Base-by-base conservation (phyloP, 75 land plant species). In the Cupressus sempervirens region DNA sequence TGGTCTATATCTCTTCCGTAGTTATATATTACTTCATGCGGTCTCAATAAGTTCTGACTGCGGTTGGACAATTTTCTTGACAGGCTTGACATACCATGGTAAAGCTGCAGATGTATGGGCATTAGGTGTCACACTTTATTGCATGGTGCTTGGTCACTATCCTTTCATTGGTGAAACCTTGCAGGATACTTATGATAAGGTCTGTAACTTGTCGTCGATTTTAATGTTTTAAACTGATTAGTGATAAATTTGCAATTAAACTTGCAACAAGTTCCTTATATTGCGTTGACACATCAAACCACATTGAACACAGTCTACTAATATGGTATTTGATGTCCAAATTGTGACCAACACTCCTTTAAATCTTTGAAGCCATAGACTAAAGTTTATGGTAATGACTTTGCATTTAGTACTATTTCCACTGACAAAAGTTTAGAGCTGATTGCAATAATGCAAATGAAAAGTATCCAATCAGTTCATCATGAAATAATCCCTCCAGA, bases 71-170 rank as follows among this genome's bases (percentile, higher is more conserved):
- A 72, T 88, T n/a, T 54, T 86, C 83, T 32, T 11, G 36, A 58
- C 89, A 98, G 99, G 95, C 58, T n/a, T 93, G 83, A 92, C 95
- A 0, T 98, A 98, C 83, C 94, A 85, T 88, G 98, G 99, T 18
- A 95, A 89, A 86, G 90, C 92, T 84, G 97, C 98, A 26, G 98
- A 98, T 83, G 93, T 94, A 67, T 98, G 99, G 98, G 99, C 98
- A 30, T 83, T 98, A 40, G 98, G 99, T 12, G 94, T 97, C 41
- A 96, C 99, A 6, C 88, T 98, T 65, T 95, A 98, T 86, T 96
- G 95, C 77, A 96, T 98, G 99, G 87, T 98, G 45, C 29, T 92
- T 23, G 99, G 98, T 46, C 83, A 86, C 26, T 96, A 93, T 85
- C 99, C 99, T 80, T 98, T 96, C 86, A 86, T 95, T 56, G 99